These are phyloP conservation scores for Lipomyces kockii DNA, from an alignment of 805 yeast genomes.

Conservation along the genomic window DNA sequence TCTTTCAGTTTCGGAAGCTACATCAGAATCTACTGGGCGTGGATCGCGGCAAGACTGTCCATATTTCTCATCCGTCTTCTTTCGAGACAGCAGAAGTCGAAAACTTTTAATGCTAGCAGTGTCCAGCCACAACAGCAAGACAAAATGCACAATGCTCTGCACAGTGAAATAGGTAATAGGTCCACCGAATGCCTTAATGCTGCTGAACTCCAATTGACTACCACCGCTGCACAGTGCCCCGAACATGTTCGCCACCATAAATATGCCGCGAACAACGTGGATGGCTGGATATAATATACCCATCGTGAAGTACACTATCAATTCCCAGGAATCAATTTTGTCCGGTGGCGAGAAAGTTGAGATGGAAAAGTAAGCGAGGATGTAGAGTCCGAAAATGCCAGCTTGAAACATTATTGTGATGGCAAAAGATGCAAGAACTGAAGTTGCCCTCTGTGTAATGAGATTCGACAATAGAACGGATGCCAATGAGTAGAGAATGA, in stretches of 20 bases:
- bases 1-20: constrained; percentile 32
- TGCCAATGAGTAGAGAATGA: constrained; percentile 42
- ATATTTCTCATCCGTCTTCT: background rate
- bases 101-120: constrained; percentile 2
- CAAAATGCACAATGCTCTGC: constrained; percentile 38
- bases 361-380: constrained; percentile 41
- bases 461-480: constrained; percentile 40
- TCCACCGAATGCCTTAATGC: constrained; percentile 43
- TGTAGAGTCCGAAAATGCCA: constrained; percentile 40
- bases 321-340: constrained; percentile 32
- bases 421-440: constrained; percentile 47
- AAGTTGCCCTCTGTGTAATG: constrained; percentile 40
- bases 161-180: constrained; percentile 42
- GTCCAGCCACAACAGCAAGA: constrained; percentile 42
- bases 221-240: constrained; percentile 40
- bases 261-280: constrained; percentile 40
- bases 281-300: constrained; percentile 41
- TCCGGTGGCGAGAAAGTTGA: constrained; percentile 40
- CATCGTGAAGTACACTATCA: constrained; percentile 40
- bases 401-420: constrained; percentile 42
- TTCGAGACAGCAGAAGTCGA: constrained; percentile 38
- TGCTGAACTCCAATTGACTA: constrained; percentile 37
- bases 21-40: constrained; percentile 23
- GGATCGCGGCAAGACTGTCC: background rate
- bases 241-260: constrained; percentile 43